Evolutionary conservation across 2,329 filamentous ascomycete species (phyloP), one percentile per base, ranked within the genome.

Genomic region (Whalleya microplaca): DNA sequence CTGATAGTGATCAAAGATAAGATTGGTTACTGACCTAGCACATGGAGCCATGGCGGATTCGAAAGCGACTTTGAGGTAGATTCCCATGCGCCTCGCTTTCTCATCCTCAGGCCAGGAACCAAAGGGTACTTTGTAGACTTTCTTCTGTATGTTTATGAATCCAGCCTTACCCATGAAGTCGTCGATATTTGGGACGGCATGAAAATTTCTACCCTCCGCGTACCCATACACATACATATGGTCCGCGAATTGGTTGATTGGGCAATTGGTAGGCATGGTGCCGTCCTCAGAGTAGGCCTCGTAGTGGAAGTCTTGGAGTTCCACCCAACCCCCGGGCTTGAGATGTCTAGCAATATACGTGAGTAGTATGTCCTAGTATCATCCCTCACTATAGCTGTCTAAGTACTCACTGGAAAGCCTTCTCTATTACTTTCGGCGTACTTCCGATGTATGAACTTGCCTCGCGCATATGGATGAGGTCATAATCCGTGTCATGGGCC

Each of bases 101-200:
- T 72, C 68, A 48, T 83, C 76, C 47, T 70, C 75, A 0, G 80
- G 72, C 81, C 81, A 84, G 0, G 70, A 67, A 16, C 77, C 79
- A 6, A 79, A 73, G 0, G 81, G 80, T 9, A 82, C 69, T 63
- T 80, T 78, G 61, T 74, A 72, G 7, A 71, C 68, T 18, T 68
- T 64, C 23, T 75, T 72, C 3, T 66, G 64, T 2, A 80, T 67
- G 51, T 79, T 73, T 18, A 72, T 65, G 45, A 77, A 80, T 0
- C 78, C 78, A 1, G 75, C 74, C 4, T 67, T 65, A 8, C 49
- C 29, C 2, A 73, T 47, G n/a, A 64, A 58, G 8, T 68, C 62
- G 12, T 66, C 64, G 48, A 68, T 66, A 40, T 67, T 67, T n/a
- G 67, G 64, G 20, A 71, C 61, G 23, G 68, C 67, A 5, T 66